These are phyloP conservation scores for Sporodiniella umbellata DNA, from an alignment of 371 early-diverging fungal species.

Conservation along the genomic window DNA sequence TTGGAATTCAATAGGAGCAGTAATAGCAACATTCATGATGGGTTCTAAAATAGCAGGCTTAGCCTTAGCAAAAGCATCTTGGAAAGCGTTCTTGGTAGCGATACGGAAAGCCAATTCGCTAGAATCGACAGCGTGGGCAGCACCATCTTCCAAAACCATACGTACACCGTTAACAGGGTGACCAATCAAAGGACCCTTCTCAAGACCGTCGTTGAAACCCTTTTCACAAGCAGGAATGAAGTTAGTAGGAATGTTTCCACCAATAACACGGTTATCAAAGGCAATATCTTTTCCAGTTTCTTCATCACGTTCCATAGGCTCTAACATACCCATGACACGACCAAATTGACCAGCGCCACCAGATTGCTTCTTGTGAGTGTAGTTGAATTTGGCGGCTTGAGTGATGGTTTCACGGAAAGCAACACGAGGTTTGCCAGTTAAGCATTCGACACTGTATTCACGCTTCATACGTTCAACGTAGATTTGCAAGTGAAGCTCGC, in stretches of 20 bases:
- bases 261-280: constrained; percentile 80
- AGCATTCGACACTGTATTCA: constrained; percentile 92
- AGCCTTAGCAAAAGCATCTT: constrained; percentile 82
- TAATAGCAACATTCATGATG: constrained; percentile 92
- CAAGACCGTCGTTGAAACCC: constrained; percentile 89
- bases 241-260: constrained; percentile 93
- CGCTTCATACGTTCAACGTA: constrained; percentile 97
- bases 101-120: constrained; percentile 96
- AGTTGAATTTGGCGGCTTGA: constrained; percentile 77
- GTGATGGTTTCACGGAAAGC: constrained; percentile 96
- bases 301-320: constrained; percentile 70
- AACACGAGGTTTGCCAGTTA: constrained; percentile 95
- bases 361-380: constrained; percentile 98
- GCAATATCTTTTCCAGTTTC: constrained; percentile 55
- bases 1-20: constrained; percentile 94
- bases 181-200: constrained; percentile 92
- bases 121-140: constrained; percentile 94
- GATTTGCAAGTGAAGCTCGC: constrained; percentile 89
- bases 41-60: constrained; percentile 91
- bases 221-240: constrained; percentile 96
- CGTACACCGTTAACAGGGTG: constrained; percentile 87
- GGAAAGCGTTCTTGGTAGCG: constrained; percentile 86
- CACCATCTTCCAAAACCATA: constrained; percentile 93
- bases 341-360: constrained; percentile 98
- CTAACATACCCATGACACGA: constrained; percentile 88